Conservation (phyloP, 257 asterid species). For the Solanum boliviense region DNA sequence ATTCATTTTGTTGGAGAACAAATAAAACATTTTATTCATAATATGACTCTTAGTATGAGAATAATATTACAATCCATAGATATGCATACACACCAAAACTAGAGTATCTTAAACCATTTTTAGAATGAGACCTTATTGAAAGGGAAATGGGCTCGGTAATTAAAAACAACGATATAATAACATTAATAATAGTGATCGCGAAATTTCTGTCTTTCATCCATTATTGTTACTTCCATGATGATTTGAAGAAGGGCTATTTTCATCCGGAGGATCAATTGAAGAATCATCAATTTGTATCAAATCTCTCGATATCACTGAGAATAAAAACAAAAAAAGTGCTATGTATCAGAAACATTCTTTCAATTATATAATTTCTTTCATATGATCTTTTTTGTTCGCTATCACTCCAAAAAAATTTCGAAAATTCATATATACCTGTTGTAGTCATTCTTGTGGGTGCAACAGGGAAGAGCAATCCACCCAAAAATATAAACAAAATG, state of each 20-base stretch:
- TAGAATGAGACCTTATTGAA: neutral
- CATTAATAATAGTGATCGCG: neutral
- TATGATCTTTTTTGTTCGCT: rapidly evolving
- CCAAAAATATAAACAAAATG: neutral
- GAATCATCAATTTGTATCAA: rapidly evolving
- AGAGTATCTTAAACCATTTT: neutral
- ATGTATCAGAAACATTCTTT: neutral
- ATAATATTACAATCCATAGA: neutral
- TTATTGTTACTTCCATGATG: rapidly evolving
- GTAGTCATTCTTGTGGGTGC: neutral
- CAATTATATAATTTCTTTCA: neutral
- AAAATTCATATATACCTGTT: too few relatives aligned
- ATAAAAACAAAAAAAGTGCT: neutral
- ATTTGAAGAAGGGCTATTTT: neutral
- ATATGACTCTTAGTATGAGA: neutral
- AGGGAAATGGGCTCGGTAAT: neutral
- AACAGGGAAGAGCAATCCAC: neutral
- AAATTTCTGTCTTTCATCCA: neutral
- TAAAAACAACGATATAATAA: neutral
- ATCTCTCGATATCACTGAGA: neutral
- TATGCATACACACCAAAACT: neutral
- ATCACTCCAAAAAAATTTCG: rapidly evolving
- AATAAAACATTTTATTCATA: too few relatives aligned
- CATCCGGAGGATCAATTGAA: rapidly evolving
- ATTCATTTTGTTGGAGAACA: too few relatives aligned